Base-by-base conservation (phyloP, 495 filamentous ascomycete genomes). In the Tuber microsphaerosporum region DNA sequence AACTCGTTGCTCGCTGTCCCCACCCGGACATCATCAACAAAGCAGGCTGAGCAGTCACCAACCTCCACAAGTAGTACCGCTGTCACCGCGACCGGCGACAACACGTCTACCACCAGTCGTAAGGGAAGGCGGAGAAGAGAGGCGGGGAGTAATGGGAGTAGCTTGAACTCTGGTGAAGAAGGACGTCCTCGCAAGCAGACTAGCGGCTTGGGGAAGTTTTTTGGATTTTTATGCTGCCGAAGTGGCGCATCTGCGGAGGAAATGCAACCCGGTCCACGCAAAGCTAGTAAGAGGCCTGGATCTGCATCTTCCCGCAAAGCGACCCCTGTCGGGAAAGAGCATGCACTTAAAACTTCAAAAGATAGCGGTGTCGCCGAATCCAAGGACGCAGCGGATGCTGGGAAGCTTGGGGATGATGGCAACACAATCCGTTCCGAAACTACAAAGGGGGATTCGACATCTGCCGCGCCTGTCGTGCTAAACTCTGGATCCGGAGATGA, bases 221-320 rank as follows among this genome's bases (percentile, higher is more conserved):
- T 83, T 75, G 77, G 79, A 73, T 82, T 83, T 78, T 79, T 83
- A 79, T 83, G 81, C 81, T 83, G 81, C 79, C 81, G 81, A 74
- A 73, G 71, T 69, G 69, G 71, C 77, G 46, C 75, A 72, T 76
- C 81, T 75, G 22, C 71, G 74, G 74, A 79, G 77, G 75, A 78
- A 75, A 71, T 71, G 78, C 61, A 74, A 45, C 72, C 72, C 69
- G 68, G 61, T 75, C 75, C 79, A 81, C 80, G 80, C 71, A 41
- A 41, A 71, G 75, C 73, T 76, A 42, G 56, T 69, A 70, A 73
- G 77, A 81, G 80, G 71, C 80, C 71, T 65, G 45, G 74, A 39
- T 75, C 80, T 48, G 72, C 43, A 76, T 71, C 76, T 75, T 75
- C 80, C 56, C 80, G 80, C 81, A 81, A 14, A 73, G 26, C 79